phyloP scores from a whole-genome alignment of 345 rosid genomes.

The Salix viminalis region DNA sequence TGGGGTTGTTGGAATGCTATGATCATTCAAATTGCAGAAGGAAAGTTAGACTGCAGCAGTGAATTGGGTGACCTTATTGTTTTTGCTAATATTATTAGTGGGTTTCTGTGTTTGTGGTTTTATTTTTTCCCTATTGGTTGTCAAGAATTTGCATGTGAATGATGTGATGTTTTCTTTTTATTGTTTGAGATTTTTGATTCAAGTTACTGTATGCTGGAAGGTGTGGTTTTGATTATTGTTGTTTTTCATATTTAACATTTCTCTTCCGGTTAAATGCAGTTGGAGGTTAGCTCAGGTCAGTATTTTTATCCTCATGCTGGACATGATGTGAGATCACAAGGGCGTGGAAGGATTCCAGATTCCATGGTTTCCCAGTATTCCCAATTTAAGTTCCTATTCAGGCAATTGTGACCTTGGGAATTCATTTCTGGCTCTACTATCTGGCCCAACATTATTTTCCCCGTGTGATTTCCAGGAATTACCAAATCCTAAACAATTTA shows the following conservation, averaged over 20 bases:
- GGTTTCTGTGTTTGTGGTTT: background rate
- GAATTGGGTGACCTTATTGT: background rate
- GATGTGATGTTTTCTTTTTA: background rate
- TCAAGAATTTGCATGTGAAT: background rate
- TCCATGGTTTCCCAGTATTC: slow-evolving; percentile 9
- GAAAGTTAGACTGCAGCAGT: background rate
- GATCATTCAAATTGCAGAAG: background rate
- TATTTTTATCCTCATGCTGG: slow-evolving; percentile 17
- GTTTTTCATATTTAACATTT: background rate
- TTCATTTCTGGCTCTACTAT: slow-evolving; percentile 43
- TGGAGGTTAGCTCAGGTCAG: slow-evolving; percentile 24
- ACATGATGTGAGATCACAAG: slow-evolving; percentile 26
- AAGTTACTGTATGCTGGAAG: background rate
- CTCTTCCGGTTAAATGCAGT: slow-evolving; percentile 10
- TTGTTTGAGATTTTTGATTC: background rate
- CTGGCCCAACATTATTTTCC: slow-evolving; percentile 33
- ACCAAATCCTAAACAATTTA: slow-evolving; percentile 24
- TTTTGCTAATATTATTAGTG: background rate
- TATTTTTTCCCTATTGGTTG: background rate
- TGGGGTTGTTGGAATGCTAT: background rate
- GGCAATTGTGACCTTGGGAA: slow-evolving; percentile 21
- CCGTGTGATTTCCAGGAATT: slow-evolving; percentile 34
- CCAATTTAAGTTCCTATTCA: slow-evolving; percentile 17
- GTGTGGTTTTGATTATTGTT: slow-evolving; percentile 5
- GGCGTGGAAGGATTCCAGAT: slow-evolving; percentile 25